Evolutionary conservation across 139 green algal genomes (phyloP).

Genomic region (Chlorella sorokiniana): DNA sequence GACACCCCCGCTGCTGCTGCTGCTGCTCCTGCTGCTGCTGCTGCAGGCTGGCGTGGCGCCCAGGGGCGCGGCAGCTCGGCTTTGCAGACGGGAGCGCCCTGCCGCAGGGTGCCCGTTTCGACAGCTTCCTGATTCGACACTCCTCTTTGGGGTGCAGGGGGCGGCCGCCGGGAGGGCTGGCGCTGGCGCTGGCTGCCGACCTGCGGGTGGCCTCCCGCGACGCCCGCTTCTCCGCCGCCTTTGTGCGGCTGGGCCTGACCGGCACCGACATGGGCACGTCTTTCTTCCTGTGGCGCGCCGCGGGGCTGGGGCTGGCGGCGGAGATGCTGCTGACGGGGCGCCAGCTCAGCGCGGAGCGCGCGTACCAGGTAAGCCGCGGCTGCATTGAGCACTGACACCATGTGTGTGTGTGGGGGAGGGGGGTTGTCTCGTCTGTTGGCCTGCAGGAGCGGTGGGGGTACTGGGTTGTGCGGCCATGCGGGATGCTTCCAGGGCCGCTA

Average conservation of each 20-base stretch:
- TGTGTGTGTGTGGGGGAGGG: neutral
- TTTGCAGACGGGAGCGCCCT: too few relatives aligned
- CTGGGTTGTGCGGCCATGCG: too few relatives aligned
- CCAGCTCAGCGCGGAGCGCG: constrained; percentile 17
- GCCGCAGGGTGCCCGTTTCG: too few relatives aligned
- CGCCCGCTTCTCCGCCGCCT: constrained; percentile 32
- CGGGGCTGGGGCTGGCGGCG: constrained; percentile 30
- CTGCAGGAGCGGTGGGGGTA: too few relatives aligned
- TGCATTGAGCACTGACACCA: neutral
- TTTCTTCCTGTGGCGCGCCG: constrained; percentile 37
- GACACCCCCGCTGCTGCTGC: neutral
- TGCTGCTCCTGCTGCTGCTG: neutral
- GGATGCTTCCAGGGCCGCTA: too few relatives aligned
- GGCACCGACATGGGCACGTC: constrained; percentile 43
- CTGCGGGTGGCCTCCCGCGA: constrained; percentile 23
- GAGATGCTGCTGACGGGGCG: constrained; percentile 50
- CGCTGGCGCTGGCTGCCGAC: constrained; percentile 39
- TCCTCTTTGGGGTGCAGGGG: neutral
- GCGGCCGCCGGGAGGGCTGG: constrained; percentile 36
- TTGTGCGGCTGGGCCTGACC: constrained; percentile 43
- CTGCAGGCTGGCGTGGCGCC: too few relatives aligned
- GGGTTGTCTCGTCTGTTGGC: neutral
- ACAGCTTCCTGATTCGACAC: too few relatives aligned
- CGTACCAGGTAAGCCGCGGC: constrained; percentile 6
- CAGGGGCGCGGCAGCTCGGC: too few relatives aligned